phyloP scores from a whole-genome alignment of 805 yeast genomes.

The Pichia membranifaciens region DNA sequence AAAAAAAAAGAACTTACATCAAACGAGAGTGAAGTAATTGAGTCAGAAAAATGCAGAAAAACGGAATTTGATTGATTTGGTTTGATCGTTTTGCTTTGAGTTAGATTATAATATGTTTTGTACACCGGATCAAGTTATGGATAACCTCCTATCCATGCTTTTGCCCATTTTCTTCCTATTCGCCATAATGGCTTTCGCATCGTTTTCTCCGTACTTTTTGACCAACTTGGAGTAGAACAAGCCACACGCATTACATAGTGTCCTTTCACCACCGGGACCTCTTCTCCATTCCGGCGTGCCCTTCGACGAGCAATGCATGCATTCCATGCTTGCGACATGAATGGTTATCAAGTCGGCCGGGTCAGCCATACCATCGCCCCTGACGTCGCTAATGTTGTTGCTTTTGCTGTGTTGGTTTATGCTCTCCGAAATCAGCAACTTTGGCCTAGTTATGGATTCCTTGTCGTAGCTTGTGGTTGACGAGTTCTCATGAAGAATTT shows the following conservation, averaged over 20 bases:
- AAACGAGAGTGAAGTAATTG: no score
- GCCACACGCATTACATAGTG: conserved; percentile 82
- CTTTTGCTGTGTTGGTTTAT: no score
- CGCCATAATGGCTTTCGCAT: conserved; percentile 41
- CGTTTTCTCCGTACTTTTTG: conserved; percentile 49
- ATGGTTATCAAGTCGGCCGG: neutral
- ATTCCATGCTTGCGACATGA: conserved; percentile 6
- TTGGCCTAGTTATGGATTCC: no score
- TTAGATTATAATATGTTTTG: no score
- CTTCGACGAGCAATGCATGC: conserved; percentile 40
- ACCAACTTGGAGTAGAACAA: conserved; percentile 62
- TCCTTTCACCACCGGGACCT: conserved; percentile 72
- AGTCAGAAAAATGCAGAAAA: no score
- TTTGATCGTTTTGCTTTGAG: no score
- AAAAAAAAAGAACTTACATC: neutral
- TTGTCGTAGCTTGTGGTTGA: neutral
- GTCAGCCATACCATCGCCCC: neutral
- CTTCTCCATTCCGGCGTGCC: conserved; percentile 82
- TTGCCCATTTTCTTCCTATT: conserved; percentile 24
- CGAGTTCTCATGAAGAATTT: neutral
- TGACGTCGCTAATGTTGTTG: neutral
- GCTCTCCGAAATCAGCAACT: no score
- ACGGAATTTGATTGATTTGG: no score
- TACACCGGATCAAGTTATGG: conserved; percentile 8
- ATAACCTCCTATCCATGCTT: conserved; percentile 27